Evolutionary conservation across 768 basidiomycete genomes (phyloP).

Genomic region (Xerocomellus dryophilus): DNA sequence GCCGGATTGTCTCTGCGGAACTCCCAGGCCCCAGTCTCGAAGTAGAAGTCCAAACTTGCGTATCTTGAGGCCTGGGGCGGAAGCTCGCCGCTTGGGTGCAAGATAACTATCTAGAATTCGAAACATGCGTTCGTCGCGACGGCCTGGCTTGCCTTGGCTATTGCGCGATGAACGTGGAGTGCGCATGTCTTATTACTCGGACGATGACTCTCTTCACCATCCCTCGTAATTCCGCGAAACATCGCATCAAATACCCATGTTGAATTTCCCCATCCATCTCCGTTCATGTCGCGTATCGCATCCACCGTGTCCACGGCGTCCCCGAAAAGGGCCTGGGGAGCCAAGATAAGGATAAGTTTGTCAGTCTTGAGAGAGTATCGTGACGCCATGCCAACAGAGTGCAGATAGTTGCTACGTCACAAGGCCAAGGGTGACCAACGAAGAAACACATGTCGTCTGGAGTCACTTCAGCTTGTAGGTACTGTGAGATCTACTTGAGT

Average conservation of each 20-base stretch:
- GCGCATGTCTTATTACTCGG: constrained; percentile 16
- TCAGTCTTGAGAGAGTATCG: background rate
- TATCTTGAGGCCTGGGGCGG: background rate
- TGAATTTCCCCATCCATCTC: background rate
- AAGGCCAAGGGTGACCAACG: background rate
- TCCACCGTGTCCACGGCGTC: background rate
- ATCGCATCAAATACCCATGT: background rate
- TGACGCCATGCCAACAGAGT: background rate
- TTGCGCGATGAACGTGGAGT: constrained; percentile 1
- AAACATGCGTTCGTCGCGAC: constrained; percentile 10
- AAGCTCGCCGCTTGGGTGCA: constrained; percentile 4
- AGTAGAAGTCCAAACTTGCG: background rate
- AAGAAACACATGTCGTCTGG: background rate
- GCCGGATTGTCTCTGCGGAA: background rate
- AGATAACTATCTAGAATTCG: constrained; percentile 3
- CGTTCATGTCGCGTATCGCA: constrained; percentile 8
- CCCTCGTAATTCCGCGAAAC: background rate
- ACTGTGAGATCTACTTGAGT: background rate
- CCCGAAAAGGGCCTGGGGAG: background rate
- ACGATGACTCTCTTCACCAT: background rate
- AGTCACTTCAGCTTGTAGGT: background rate
- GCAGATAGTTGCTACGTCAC: background rate
- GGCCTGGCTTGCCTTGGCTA: background rate
- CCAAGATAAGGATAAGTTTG: background rate
- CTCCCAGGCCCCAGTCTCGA: background rate